These are phyloP conservation scores for Cucurbita argyrosperma DNA, from an alignment of 306 rosid species.

Conservation along the genomic window DNA sequence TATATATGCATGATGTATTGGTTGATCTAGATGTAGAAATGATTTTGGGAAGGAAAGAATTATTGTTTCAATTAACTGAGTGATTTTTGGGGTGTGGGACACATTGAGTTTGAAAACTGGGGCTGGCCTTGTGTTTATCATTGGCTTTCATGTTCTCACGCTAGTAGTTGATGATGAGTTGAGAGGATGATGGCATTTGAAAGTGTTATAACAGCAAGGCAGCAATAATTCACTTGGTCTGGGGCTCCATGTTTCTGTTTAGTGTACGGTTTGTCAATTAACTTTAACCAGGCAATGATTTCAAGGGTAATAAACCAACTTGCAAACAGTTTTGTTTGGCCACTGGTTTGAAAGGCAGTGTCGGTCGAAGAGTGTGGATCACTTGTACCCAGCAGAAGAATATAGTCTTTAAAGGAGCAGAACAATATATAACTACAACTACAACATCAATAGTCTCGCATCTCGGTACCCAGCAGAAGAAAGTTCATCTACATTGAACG, in stretches of 20 bases:
- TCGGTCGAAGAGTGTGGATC: neutral
- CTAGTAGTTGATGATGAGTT: constrained; percentile 5
- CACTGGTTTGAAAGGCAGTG: neutral
- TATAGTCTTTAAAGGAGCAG: neutral
- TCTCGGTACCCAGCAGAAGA: neutral
- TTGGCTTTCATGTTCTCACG: neutral
- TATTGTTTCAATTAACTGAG: neutral
- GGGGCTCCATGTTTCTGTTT: neutral
- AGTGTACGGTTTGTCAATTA: neutral
- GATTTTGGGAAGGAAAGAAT: neutral
- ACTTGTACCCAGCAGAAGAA: neutral
- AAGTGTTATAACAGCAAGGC: neutral
- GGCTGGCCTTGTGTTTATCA: neutral
- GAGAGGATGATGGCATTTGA: neutral
- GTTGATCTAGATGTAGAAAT: neutral
- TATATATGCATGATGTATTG: neutral
- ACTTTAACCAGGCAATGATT: neutral
- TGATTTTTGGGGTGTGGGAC: neutral
- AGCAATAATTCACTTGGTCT: neutral
- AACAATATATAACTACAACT: neutral
- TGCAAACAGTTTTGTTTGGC: neutral
- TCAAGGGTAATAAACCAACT: neutral
- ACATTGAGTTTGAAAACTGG: neutral
- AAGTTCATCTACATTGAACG: neutral
- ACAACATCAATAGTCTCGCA: neutral